phyloP scores from a whole-genome alignment of 1,139 yeast genomes.

The Candida labiduridarum region DNA sequence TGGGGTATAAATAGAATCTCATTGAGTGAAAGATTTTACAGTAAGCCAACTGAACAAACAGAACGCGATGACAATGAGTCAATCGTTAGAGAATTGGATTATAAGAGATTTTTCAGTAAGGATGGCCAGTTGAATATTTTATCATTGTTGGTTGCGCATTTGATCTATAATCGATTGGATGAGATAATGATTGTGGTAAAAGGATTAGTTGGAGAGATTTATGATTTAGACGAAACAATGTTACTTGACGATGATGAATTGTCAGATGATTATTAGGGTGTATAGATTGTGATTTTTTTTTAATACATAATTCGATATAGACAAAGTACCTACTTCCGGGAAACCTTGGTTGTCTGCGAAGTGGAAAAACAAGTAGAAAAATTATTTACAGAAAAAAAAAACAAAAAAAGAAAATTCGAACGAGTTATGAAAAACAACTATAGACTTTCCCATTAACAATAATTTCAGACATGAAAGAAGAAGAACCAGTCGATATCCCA shows the following conservation, averaged over 20 bases:
- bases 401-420: neutral
- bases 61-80: conserved; percentile 17
- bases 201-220: conserved; percentile 42
- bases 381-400: neutral
- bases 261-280: conserved; percentile 2
- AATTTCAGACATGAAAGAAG: neutral
- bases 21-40: conserved; percentile 31
- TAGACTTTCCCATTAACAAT: neutral
- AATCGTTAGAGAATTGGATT: conserved; percentile 25
- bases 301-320: no score
- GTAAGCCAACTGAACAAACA: conserved; percentile 1
- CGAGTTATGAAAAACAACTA: neutral
- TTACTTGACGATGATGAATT: conserved; percentile 10
- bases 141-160: conserved; percentile 32
- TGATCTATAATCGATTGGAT: conserved; percentile 36
- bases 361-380: neutral
- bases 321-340: neutral
- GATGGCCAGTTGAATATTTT: conserved; percentile 38
- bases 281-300: neutral
- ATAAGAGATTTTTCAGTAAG: conserved; percentile 28
- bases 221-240: conserved; percentile 20
- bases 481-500: conserved; percentile 1
- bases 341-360: neutral
- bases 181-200: conserved; percentile 33
- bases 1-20: conserved; percentile 33